Evolutionary conservation across 2,329 filamentous ascomycete genomes (phyloP), one percentile per base, ranked within the genome.

Genomic region (Blastomyces percursus): DNA sequence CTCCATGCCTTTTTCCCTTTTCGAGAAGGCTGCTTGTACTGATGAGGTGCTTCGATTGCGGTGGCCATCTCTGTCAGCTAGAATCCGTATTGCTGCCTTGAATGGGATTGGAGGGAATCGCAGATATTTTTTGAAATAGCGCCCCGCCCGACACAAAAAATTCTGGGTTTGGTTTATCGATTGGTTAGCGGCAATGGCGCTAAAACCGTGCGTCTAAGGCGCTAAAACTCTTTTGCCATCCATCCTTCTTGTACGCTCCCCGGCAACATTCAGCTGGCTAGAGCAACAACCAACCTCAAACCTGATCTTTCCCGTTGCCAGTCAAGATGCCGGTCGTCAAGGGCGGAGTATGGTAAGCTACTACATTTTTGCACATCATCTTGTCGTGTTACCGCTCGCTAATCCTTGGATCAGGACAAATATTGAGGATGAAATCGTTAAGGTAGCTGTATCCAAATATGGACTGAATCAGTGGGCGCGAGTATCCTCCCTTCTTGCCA

Each of bases 1-100:
- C 94, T 85, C 94, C 94, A 99, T 40, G 94, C 93, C 79, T 96
- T 97, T 78, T 97, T 97, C 70, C 95, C 94, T 75, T 99, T 99
- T 73, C 94, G 84, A 5, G 93, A 97, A 32, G 91, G 85, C 76
- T 99, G 94, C 66, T 85, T 91, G 77, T 88, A 86, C 68, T 95
- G 90, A 66, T 87, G 85, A 12, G 91, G 92, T 21, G 90, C 88
- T 59, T 72, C 69, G 35, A 73, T 64, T 35, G 67, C 65, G n/a
- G 69, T 64, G 59, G 75, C 72, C 75, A 77, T 77, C 51, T 59
- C 68, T 46, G 32, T 35, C 58, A 24, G n/a, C 27, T n/a, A 50
- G 16, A n/a, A 38, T 2, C 30, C 35, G 35, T 51, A 60, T 60
- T n/a, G 32, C 38, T 48, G n/a, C 12, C 12, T 24, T 12, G 19